Base-by-base conservation (phyloP, 1,284 basidiomycete species). In the Apiotrichum montevideense region DNA sequence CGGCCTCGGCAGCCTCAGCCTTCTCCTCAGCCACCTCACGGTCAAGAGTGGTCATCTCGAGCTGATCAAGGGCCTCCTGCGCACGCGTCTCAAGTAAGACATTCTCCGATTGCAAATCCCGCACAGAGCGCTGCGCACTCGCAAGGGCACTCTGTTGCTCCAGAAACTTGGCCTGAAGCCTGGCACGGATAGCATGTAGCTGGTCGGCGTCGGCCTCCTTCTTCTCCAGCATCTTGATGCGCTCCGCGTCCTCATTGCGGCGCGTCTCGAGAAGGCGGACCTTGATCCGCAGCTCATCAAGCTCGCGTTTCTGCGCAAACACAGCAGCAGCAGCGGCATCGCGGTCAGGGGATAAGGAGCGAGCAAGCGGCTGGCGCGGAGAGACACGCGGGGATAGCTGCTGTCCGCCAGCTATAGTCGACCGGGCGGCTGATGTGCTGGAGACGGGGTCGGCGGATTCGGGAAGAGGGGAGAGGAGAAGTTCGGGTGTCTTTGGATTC, bases 11-110 rank as follows among this genome's bases (percentile, higher is more conserved):
- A 0, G 84, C 74, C 72, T 98, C 95, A 0, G 89, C 86, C 63
- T 86, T 85, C 74, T 98, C 95, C 73, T 98, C 96, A 0, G 95
- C 95, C 52, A 98, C 87, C 74, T 99, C 96, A 74, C 93, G 92
- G 74, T 99, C 96, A 62, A 99, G 77, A 80, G 91, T 90, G 3
- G 86, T 82, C 85, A 98, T 92, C 77, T 99, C 96, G 40, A 98
- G 79, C 72, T 93, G 89, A 64, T 97, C 94, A 55, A 87, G 84
- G 2, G 86, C 73, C 66, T 95, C 91, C 6, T 83, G 71, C 2
- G 86, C 79, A 42, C 84, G 80, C 14, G 73, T 77, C 61, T 88
- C 85, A n/a, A 87, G 76, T 29, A 82, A 79, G 2, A 81, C 78
- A 37, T 88, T 79, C 55, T 87, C 74, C 3, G 71, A 83, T 63